These are phyloP conservation scores for Saprolegnia parasitica DNA, from an alignment of 352 stramenopile species.

Conservation along the genomic window DNA sequence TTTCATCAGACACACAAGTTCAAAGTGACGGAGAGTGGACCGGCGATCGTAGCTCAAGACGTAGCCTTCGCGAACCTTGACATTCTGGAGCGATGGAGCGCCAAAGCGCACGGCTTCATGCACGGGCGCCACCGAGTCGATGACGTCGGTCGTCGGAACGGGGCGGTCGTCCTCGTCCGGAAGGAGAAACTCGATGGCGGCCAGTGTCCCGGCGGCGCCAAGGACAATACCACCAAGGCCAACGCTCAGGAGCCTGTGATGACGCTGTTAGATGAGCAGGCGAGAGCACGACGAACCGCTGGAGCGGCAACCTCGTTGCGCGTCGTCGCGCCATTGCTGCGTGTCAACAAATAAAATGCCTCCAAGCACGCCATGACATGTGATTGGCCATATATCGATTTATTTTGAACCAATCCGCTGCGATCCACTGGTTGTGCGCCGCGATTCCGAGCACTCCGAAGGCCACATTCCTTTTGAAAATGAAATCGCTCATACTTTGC, in stretches of 20 bases:
- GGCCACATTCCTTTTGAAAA: too few relatives aligned
- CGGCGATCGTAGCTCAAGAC: conserved; percentile 82
- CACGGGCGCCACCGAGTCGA: conserved; percentile 9
- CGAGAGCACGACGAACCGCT: background rate
- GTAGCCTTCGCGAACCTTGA: conserved; percentile 72
- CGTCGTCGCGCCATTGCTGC: background rate
- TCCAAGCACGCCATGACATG: too few relatives aligned
- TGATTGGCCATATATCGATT: too few relatives aligned
- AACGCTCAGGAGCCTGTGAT: background rate
- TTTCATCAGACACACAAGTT: background rate
- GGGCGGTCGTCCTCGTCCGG: background rate
- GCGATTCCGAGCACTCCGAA: too few relatives aligned
- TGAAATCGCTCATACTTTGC: too few relatives aligned
- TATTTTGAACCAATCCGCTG: too few relatives aligned
- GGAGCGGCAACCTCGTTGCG: background rate
- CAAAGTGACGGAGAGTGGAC: conserved; percentile 30
- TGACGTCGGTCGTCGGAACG: background rate
- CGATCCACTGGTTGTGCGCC: too few relatives aligned
- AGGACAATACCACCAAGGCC: conserved; percentile 44
- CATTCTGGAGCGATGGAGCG: conserved; percentile 56
- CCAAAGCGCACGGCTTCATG: conserved; percentile 75
- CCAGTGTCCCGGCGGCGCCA: conserved; percentile 42
- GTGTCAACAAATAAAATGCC: too few relatives aligned
- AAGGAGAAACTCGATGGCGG: conserved; percentile 34
- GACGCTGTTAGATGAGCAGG: background rate